Base-by-base conservation (phyloP, 2,329 filamentous ascomycete species). In the Xylaria sp. region DNA sequence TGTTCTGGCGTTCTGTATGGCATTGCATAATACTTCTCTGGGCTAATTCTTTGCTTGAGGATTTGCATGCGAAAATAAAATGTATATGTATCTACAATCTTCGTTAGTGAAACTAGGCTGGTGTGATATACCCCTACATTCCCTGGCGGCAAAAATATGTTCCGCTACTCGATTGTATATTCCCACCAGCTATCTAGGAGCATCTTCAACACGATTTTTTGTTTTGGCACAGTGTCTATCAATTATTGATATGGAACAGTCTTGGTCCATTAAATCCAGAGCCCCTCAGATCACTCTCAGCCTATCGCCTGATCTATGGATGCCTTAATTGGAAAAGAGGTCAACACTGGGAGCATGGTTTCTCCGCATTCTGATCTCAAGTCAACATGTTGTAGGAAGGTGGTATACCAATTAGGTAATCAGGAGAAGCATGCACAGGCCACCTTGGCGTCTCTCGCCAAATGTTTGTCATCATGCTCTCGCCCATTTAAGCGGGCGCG, bases 1-100 rank as follows among this genome's bases (percentile, higher is more conserved):
- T 64, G 70, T 71, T 72, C 57, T 66, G 70, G 69, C 67, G 70
- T 71, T 71, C 37, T 52, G 31, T 60, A 50, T 46, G 38, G 35
- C 43, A 51, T 50, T 57, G 23, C 31, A 59, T 60, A 14, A 53
- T 60, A 11, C 21, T 28, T 43, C 17, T 46, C 35, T 17, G 21
- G 42, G 51, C 45, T 64, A 23, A 4, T 55, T 54, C 14, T 35
- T 15, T 5, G 6, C 33, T 25, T 21, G 38, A 35, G 37, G 23
- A 21, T 40, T 51, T 9, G 50, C 17, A 49, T 56, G 25, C 31
- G 6, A 45, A 35, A 25, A 38, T 21, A 35, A 46, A 42, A 4
- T 53, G 31, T n/a, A 21, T n/a, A 5, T 6, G 25, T 21, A 42
- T 47, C 17, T 8, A 21, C 23, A 11, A 45, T 8, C 46, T 40